Evolutionary conservation across 305 asterid genomes (phyloP), one percentile per base, ranked within the genome.

Genomic region (Plantago lanceolata): DNA sequence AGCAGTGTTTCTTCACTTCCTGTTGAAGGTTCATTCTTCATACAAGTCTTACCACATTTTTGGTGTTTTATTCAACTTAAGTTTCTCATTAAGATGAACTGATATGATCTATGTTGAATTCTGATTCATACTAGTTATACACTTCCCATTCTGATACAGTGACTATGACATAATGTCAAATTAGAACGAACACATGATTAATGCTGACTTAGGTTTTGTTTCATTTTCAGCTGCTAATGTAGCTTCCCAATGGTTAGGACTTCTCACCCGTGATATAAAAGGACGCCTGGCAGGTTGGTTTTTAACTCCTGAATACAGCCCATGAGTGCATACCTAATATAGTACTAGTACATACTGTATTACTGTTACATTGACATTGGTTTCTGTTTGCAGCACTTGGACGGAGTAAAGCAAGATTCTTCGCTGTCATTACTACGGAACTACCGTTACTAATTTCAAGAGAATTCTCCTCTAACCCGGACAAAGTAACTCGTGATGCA

Each of bases 241-340:
- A 48, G 99, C 99, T 71, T 84, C 90, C 44, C 96, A 90, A 48
- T 94, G 99, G 99, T 71, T 94, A 88, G 97, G 85, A 47, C 94
- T 94, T 74, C 88, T 94, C 76, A 84, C 71, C 69, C 96, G 84
- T 71, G 99, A 94, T 72, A 79, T 86, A 26, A 79, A 65, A 73
- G 96, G 91, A 16, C 96, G 99, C 19, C 61, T 56, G 33, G 61
- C 33, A 19, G 45, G 61, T 56, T 26, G 45, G 21, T 40, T 8
- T 29, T 26, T n/a, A 29, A 26, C 44, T 48, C 29, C 12, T 31
- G 18, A 19, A 19, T 7, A 18, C 7, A 13, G 45, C 48, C 4
- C 57, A 59, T 19, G 3, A 31, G 14, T 37, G 3, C 44, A 17
- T n/a, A 6, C 28, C 43, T 18, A 48, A 54, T 49, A 43, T 13